Conservation (phyloP, 2,329 filamentous ascomycete genomes). For the Fusarium secorum region DNA sequence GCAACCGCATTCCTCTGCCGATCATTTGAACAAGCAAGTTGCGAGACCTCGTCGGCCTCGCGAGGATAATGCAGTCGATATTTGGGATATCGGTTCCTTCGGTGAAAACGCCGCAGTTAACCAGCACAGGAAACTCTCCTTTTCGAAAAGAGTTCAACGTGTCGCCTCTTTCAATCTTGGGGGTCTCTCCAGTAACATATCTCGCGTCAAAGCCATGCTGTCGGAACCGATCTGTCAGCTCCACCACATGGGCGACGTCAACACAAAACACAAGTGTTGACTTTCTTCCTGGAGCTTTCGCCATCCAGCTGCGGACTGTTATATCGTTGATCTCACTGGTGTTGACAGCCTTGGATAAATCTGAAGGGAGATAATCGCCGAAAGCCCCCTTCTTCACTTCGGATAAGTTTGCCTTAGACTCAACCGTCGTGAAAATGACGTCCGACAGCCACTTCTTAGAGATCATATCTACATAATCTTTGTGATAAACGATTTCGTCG, state of each 20-base stretch:
- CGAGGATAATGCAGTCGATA: conserved; percentile 90
- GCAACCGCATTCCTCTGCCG: conserved; percentile 86
- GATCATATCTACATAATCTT: conserved; percentile 73
- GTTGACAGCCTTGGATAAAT: conserved; percentile 86
- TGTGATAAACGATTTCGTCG: conserved; percentile 96
- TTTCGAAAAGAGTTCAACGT: conserved; percentile 78
- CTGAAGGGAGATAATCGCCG: conserved; percentile 81
- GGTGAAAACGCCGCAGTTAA: conserved; percentile 97
- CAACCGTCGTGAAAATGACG: conserved; percentile 93
- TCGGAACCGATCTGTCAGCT: conserved; percentile 79
- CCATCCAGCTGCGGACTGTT: conserved; percentile 85
- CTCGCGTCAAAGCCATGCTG: conserved; percentile 80
- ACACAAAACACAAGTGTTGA: conserved; percentile 96
- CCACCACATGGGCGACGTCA: conserved; percentile 81
- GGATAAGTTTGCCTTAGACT: conserved; percentile 81
- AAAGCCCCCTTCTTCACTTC: conserved; percentile 65
- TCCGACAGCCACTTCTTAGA: conserved; percentile 90
- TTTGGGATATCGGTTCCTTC: conserved; percentile 98
- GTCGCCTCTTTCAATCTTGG: conserved; percentile 70
- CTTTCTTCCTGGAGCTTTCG: conserved; percentile 74
- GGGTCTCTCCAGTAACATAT: conserved; percentile 86
- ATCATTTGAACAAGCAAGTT: conserved; percentile 98
- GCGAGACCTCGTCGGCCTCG: conserved; percentile 87
- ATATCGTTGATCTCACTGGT: conserved; percentile 82
- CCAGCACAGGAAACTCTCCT: conserved; percentile 81